Conservation (phyloP, 1,284 basidiomycete genomes). For the Ganoderma leucocontextum region DNA sequence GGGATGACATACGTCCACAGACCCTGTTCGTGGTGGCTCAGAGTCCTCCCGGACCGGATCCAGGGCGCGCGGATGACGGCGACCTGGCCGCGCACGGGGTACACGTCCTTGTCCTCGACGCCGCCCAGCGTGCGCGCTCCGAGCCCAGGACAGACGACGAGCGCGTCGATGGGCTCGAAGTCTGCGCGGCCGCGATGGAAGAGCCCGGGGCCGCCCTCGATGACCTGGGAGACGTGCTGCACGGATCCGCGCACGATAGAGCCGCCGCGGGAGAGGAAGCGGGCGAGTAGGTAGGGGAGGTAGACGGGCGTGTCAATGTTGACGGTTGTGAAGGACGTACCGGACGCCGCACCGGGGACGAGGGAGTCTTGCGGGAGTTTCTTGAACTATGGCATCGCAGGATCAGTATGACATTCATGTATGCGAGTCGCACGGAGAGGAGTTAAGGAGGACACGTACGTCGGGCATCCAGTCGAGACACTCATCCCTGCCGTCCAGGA, state of each 20-base stretch:
- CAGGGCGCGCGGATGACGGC: slow-evolving; percentile 58
- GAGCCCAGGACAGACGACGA: slow-evolving; percentile 75
- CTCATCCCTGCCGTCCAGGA: slow-evolving; percentile 51
- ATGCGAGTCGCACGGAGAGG: neutral
- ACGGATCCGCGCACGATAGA: slow-evolving; percentile 61
- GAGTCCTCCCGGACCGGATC: slow-evolving; percentile 66
- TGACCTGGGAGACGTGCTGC: slow-evolving; percentile 70
- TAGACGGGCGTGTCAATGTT: slow-evolving; percentile 77
- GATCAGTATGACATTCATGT: neutral
- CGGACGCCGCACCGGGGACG: slow-evolving; percentile 51
- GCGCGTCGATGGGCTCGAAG: slow-evolving; percentile 47
- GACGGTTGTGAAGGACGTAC: slow-evolving; percentile 68
- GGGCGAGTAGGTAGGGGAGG: slow-evolving; percentile 69
- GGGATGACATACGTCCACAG: slow-evolving; percentile 78
- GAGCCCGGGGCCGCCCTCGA: slow-evolving; percentile 63
- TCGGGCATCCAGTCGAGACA: slow-evolving; percentile 68
- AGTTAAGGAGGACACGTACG: slow-evolving; percentile 48
- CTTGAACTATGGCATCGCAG: slow-evolving; percentile 53
- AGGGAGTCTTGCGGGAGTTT: slow-evolving; percentile 54
- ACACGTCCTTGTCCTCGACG: slow-evolving; percentile 55
- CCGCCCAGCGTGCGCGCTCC: slow-evolving; percentile 56
- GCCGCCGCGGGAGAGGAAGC: slow-evolving; percentile 70
- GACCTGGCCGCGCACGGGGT: slow-evolving; percentile 62
- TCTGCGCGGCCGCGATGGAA: slow-evolving; percentile 43
- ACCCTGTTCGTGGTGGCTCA: slow-evolving; percentile 54